Evolutionary conservation across 345 rosid genomes (phyloP), one percentile per base, ranked within the genome.

Genomic region (Gossypium herbaceum): DNA sequence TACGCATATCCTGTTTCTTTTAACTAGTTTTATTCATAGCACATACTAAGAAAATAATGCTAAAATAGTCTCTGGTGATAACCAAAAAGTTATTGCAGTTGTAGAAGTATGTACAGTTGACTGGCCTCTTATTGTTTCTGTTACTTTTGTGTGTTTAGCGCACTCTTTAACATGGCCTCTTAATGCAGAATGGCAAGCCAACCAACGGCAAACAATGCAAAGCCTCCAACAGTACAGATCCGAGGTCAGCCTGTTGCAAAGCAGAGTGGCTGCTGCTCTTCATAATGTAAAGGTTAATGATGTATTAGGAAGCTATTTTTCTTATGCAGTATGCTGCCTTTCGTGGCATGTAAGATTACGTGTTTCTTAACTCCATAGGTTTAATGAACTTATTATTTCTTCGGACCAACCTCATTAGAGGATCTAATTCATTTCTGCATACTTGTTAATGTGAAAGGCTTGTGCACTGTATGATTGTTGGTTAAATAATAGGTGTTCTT

Each of bases 161-260:
- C 8, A 29, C 62, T 19, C 41, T 22, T 47, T 73, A 39, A 54
- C 25, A 12, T 58, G 29, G 20, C 45, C 1, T 34, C 71, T 62
- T 22, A 55, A 67, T 73, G 78, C 82, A 90, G 95, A 81, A 91
- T 91, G 95, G 95, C 93, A 19, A 88, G 95, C 80, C 95, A 91
- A 80, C 93, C 95, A 27, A 81, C 90, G 64, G 79, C 74, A 86
- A 85, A 79, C 87, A 87, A 80, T 39, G 88, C 90, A 73, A 88
- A 85, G 71, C 89, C 90, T 19, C 89, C 91, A 24, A 86, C 91
- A 0, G 93, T 91, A 80, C 86, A 91, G 81, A 84, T 91, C 78
- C 82, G 84, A 68, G 95, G 95, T 56, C 91, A 91, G 83, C 93
- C 93, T 58, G 85, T 91, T 25, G 81, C 81, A 68, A 88, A 91